Percentiles rank a stretch among this genome's conserved stretches.
Evolutionary conservation across 1,284 basidiomycete species (phyloP).

Genomic region (Trichosporon ovoides): DNA sequence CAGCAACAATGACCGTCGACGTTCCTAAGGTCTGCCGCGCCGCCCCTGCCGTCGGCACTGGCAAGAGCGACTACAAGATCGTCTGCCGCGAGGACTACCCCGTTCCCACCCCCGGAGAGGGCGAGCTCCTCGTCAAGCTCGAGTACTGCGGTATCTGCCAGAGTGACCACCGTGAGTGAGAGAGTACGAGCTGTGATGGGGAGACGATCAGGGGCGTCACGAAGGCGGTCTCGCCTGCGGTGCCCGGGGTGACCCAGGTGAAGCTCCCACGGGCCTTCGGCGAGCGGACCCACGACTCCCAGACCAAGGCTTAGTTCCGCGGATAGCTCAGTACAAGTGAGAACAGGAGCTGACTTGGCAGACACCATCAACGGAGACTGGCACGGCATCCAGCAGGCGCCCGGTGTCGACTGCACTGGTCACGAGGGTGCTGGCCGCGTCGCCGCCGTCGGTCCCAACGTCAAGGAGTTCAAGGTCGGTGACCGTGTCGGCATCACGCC

Average conservation of each 20-base stretch:
- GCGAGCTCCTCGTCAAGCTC: constrained; percentile 22
- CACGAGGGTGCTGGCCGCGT: constrained; percentile 22
- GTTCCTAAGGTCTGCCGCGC: constrained; percentile 21
- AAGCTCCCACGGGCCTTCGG: too few species aligned
- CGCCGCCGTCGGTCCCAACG: constrained; percentile 17
- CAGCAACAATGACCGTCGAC: constrained; percentile 7
- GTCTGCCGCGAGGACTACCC: constrained; percentile 20
- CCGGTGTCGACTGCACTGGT: constrained; percentile 19
- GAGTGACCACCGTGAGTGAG: constrained; percentile 24
- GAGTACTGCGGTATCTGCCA: constrained; percentile 21
- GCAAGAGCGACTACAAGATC: constrained; percentile 14
- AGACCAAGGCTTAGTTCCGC: too few species aligned
- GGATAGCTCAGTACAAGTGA: too few species aligned
- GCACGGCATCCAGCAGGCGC: constrained; percentile 2
- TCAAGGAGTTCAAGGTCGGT: constrained; percentile 18
- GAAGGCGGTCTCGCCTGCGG: too few species aligned
- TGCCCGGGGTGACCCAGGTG: too few species aligned
- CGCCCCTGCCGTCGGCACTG: constrained; percentile 14
- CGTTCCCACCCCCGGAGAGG: constrained; percentile 16
- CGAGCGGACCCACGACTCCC: too few species aligned
- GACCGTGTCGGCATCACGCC: constrained; percentile 19
- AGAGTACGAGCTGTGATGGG: too few species aligned
- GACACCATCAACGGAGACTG: constrained; percentile 20
- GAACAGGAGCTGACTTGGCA: constrained; percentile 11
- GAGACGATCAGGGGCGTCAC: too few species aligned